A percentile compares a stretch with the other conserved stretches of the same genome.
Evolutionary conservation across 805 yeast genomes (phyloP).

Genomic region (Sugiyamaella qingdaonensis): DNA sequence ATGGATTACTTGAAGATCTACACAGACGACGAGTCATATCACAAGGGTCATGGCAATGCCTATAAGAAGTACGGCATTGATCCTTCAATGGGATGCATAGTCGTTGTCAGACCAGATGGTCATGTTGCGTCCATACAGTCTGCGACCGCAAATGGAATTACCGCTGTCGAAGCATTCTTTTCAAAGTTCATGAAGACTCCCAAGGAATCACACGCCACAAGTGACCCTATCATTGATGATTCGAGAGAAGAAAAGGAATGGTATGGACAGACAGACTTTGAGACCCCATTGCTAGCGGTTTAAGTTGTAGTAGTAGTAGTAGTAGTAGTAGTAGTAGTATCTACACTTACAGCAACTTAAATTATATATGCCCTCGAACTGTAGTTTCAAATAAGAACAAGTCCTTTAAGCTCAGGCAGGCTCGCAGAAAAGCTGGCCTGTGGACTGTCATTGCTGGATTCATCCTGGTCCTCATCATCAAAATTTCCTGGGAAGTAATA

Average conservation of each 20-base stretch:
- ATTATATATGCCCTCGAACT: no score
- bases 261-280: constrained; percentile 11
- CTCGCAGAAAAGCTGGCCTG: no score
- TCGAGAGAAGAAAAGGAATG: constrained; percentile 10
- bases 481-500: background rate
- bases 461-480: background rate
- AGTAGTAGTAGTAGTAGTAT: no score
- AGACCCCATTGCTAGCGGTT: constrained; percentile 9
- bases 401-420: no score
- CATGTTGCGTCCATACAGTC: constrained; percentile 30
- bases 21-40: constrained; percentile 29
- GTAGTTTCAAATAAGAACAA: no score
- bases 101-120: constrained; percentile 35
- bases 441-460: background rate
- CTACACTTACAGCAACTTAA: no score
- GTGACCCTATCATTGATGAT: background rate
- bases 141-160: constrained; percentile 20
- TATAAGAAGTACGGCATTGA: constrained; percentile 32
- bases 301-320: background rate
- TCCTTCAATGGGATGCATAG: constrained; percentile 25
- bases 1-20: constrained; percentile 32
- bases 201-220: constrained; percentile 1
- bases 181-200: constrained; percentile 11
- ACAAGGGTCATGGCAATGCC: constrained; percentile 30
- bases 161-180: constrained; percentile 25